A percentile compares a stretch with the other conserved stretches of the same genome.
Evolutionary conservation across 139 green algal genomes (phyloP).

Genomic region (Picochlorum sp.): DNA sequence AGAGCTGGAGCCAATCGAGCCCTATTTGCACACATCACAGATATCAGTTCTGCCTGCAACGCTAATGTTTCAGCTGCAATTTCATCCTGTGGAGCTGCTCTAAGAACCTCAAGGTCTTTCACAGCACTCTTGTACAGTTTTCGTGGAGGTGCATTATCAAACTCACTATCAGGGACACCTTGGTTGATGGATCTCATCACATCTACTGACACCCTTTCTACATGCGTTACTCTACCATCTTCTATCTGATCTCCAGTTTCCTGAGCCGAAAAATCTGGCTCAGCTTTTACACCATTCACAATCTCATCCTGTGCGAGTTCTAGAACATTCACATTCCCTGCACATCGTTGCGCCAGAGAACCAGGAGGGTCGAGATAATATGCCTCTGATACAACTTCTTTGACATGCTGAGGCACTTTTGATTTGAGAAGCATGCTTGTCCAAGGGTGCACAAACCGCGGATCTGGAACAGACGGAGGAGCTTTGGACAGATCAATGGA

Average conservation of each 20-base stretch:
- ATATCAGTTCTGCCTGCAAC: slow-evolving; percentile 35
- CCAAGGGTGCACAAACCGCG: slow-evolving; percentile 43
- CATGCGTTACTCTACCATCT: neutral
- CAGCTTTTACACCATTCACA: neutral
- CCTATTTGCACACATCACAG: slow-evolving; percentile 45
- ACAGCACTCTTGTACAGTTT: slow-evolving; percentile 46
- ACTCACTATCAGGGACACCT: slow-evolving; percentile 10
- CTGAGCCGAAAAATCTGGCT: neutral
- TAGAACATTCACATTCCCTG: slow-evolving; percentile 4
- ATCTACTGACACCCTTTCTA: slow-evolving; percentile 2
- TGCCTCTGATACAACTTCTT: slow-evolving; percentile 3
- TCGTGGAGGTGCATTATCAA: slow-evolving; percentile 11
- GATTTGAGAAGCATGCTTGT: slow-evolving; percentile 38
- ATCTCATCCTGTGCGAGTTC: neutral
- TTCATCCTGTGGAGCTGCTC: slow-evolving; percentile 72
- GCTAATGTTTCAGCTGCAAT: slow-evolving; percentile 67
- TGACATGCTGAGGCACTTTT: slow-evolving; percentile 17
- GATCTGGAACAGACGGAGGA: too few relatives aligned
- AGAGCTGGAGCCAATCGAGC: slow-evolving; percentile 32
- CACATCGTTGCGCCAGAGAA: neutral
- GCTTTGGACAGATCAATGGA: too few relatives aligned
- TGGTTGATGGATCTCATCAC: slow-evolving; percentile 26
- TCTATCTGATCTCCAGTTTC: neutral
- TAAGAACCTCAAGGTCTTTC: slow-evolving; percentile 30
- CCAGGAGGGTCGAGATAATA: slow-evolving; percentile 1